Evolutionary conservation across 768 basidiomycete genomes (phyloP), one percentile per base, ranked within the genome.

Genomic region (Hypsizygus marmoreus): DNA sequence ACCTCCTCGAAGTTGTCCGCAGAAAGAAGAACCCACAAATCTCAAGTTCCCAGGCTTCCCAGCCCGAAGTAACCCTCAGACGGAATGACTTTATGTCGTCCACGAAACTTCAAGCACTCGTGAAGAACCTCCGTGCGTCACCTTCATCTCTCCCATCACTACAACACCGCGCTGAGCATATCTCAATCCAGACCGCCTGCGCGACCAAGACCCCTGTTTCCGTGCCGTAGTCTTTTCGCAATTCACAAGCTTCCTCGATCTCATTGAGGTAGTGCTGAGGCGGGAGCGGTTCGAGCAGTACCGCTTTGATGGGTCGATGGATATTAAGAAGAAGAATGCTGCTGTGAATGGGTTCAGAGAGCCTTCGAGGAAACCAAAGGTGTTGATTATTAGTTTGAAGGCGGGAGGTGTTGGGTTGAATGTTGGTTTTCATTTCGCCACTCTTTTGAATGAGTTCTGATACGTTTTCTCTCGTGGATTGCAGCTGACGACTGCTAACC

Each of bases 351-450:
- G 83, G 50, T 97, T 97, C 73, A 88, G 82, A 55, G 68, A 75
- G 14, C 69, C 79, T 2, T 84, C 82, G 5, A 73, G 78, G 45
- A 82, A 77, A 53, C 86, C 91, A 0, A 88, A 91, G 62, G 74
- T 95, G 8, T 62, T 92, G 19, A 77, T 91, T 34, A 70, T 92
- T 35, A 89, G 87, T 59, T 64, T 93, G 63, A 93, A 91, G 63
- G 95, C 95, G 4, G 95, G 94, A 20, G 95, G 95, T 19, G 91
- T 94, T 17, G 95, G 94, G 0, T 61, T 95, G 45, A 94, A 95
- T 61, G 83, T 91, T 59, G 56, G 80, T 16, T 24, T 19, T 13
- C 26, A 38, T 32, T 45, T 17, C 17, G 31, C 4, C 17, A 19
- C 6, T 26, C 17, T n/a, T 45, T 14, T 34, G 24, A 25, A 28